Percentiles rank a stretch among this genome's conserved stretches.
These are phyloP conservation scores for Chaetoceros tenuissimus DNA, from an alignment of 108 stramenopile genomes.

Conservation along the genomic window DNA sequence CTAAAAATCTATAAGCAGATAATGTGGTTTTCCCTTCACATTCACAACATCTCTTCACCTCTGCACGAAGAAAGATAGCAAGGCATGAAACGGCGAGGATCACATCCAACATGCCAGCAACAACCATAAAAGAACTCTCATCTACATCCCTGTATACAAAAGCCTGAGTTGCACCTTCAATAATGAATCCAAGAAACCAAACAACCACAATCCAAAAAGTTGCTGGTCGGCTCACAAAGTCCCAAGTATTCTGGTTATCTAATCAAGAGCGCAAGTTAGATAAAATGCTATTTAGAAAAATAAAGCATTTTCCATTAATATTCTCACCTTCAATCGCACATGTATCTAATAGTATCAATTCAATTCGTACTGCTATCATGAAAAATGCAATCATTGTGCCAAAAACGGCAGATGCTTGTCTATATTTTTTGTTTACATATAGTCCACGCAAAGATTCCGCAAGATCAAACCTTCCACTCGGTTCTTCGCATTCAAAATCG, in stretches of 20 bases:
- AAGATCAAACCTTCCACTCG: not conserved
- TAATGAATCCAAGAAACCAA: not conserved
- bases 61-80: conserved; percentile 45
- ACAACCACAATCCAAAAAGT: not conserved
- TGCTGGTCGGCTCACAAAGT: not conserved
- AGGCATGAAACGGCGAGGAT: conserved; percentile 37
- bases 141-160: not conserved
- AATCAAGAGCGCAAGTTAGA: conserved; percentile 9
- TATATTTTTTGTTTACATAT: conserved; percentile 21
- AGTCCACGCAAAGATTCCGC: conserved; percentile 8
- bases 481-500: not conserved
- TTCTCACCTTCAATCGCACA: conserved; percentile 4
- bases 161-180: not conserved
- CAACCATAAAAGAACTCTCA: not conserved
- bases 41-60: conserved; percentile 57
- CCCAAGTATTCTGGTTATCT: not conserved
- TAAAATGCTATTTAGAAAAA: conserved; percentile 6
- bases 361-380: conserved; percentile 39
- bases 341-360: conserved; percentile 21
- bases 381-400: conserved; percentile 49
- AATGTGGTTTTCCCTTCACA: conserved; percentile 5
- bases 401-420: conserved; percentile 29
- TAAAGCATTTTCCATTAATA: not conserved
- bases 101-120: conserved; percentile 42
- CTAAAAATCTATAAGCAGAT: conserved; percentile 1